Base-by-base conservation (phyloP, 768 basidiomycete species). In the Termitomyces sp. region DNA sequence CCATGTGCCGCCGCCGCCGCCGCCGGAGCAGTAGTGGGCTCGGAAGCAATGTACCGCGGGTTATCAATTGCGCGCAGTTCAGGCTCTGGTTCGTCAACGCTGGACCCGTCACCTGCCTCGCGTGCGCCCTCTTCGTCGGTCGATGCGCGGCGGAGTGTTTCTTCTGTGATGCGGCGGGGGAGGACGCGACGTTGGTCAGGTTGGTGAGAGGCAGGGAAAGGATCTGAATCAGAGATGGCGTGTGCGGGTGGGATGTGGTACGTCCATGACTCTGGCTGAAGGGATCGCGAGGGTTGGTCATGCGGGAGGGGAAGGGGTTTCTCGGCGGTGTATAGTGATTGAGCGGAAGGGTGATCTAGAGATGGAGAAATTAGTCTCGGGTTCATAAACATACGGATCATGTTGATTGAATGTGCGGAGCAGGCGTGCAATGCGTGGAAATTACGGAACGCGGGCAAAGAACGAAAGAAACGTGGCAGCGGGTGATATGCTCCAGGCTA, bases 221-320 rank as follows among this genome's bases (percentile, higher is more conserved):
- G 44, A 8, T 55, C 48, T 21, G 52, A 54, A 27, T 64, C 61
- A 8, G 70, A 66, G 48, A 81, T 77, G 32, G 79, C 70, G 56
- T 85, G 84, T 3, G 83, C 78, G 0, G 83, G 79, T 0, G 81
- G 83, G 55, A 85, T 68, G 32, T 64, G 66, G 32, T 66, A 67
- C 3, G 73, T 66, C 39, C n/a, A 7, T 68, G 63, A 2, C 69
- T 34, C 34, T 34, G 34, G 12, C 34, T 34, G 34, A 9, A 32
- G n/a, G n/a, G n/a, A n/a, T n/a, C n/a, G n/a, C n/a, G n/a, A 32
- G 30, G 57, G 50, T 16, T 32, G 40, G 17, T 37, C 17, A 39
- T 71, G 59, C n/a, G 68, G 62, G 6, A 65, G 61, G 1, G 72
- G 72, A 8, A 60, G 59, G 0, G 54, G 59, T 52, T 56, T 60